Conservation (phyloP, 2,329 filamentous ascomycete species). For the Pseudopithomyces chartarum region DNA sequence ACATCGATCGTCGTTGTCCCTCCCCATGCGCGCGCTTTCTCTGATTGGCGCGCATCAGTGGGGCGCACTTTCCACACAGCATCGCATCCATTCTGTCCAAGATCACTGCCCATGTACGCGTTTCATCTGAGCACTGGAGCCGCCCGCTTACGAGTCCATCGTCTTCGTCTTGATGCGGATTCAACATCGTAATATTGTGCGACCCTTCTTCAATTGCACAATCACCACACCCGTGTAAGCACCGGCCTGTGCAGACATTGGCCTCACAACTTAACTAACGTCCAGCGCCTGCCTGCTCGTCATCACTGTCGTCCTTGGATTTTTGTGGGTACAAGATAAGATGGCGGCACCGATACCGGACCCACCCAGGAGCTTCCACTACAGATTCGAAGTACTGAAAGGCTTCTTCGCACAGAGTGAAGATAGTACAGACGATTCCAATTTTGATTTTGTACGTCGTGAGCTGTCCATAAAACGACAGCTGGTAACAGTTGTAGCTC, state of each 20-base stretch:
- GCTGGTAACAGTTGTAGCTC: slow-evolving; percentile 48
- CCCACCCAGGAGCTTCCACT: slow-evolving; percentile 41
- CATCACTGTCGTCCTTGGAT: slow-evolving; percentile 10
- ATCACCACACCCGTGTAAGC: neutral
- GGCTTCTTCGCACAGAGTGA: slow-evolving; percentile 71
- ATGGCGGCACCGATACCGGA: neutral
- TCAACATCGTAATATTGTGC: neutral
- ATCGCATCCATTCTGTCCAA: no score
- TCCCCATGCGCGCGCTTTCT: no score
- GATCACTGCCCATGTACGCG: neutral
- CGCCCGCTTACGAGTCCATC: no score
- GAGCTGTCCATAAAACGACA: neutral
- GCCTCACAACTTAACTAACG: neutral
- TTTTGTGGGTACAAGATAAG: slow-evolving; percentile 8
- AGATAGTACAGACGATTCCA: slow-evolving; percentile 56
- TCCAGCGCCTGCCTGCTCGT: slow-evolving; percentile 12
- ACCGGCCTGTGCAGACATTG: neutral
- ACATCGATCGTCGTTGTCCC: no score
- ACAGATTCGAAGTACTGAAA: slow-evolving; percentile 63
- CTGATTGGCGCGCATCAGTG: no score
- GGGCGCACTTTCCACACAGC: no score
- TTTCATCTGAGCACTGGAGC: neutral
- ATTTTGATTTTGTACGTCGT: slow-evolving; percentile 65
- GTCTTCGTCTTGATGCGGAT: slow-evolving; percentile 1
- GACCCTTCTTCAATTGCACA: neutral